Percentiles rank a stretch among this genome's conserved stretches.
phyloP scores from a whole-genome alignment of 2,329 filamentous ascomycete species.

The Paecilomyces variotii region DNA sequence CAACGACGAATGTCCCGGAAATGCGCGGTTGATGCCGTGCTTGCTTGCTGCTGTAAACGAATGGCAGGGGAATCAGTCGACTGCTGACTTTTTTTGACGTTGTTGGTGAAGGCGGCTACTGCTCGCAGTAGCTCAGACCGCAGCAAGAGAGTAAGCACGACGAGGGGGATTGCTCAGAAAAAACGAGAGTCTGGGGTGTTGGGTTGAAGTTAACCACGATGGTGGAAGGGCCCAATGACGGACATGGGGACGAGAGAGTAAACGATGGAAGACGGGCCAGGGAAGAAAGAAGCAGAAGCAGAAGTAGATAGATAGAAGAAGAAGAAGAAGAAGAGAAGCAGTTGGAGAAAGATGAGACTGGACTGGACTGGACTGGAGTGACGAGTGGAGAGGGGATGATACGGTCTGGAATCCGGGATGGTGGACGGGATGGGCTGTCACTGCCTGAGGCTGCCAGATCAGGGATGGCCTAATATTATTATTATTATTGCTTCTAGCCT shows the following conservation, averaged over 20 bases:
- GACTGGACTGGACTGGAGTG: not conserved
- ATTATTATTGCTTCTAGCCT: not conserved
- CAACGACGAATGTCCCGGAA: not conserved
- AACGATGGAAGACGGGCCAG: conserved; percentile 6
- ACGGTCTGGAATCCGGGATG: not conserved
- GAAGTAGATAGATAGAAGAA: conserved; percentile 3
- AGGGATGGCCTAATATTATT: not conserved
- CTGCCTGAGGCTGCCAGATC: not conserved
- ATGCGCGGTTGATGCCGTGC: not conserved
- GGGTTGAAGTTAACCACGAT: conserved; percentile 1
- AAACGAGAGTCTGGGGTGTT: conserved; percentile 5
- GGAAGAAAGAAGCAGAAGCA: conserved; percentile 9
- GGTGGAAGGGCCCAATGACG: conserved; percentile 1
- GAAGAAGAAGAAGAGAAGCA: conserved; percentile 3
- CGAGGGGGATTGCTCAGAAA: not conserved
- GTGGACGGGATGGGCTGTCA: not conserved
- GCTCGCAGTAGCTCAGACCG: not conserved
- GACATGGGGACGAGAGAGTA: conserved; percentile 9
- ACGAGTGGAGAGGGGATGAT: not conserved
- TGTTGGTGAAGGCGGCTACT: not conserved
- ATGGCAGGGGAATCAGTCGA: not conserved
- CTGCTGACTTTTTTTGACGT: not conserved
- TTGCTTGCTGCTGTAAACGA: not conserved
- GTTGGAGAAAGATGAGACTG: not conserved
- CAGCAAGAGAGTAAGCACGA: not conserved